Evolutionary conservation across 2,329 filamentous ascomycete genomes (phyloP), one percentile per base, ranked within the genome.

Genomic region (Beauveria sp.): DNA sequence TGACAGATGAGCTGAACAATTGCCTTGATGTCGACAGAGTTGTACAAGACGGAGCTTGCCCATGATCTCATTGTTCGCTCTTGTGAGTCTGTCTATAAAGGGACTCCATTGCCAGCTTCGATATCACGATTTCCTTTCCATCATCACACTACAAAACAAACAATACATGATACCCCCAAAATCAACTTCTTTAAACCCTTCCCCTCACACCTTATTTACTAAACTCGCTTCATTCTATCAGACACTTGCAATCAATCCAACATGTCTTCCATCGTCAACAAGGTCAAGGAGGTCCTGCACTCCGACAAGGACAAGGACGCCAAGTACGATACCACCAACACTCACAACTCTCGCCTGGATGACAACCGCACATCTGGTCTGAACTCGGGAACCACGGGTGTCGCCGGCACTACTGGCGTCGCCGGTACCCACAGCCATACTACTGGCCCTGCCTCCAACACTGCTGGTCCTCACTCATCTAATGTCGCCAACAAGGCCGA

Each of bases 221-320:
- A 14, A 14, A 14, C 12, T 38, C 12, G 34, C 12, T 5, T 38
- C 12, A 38, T 38, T 38, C 12, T 14, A 38, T 30, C 22, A 26
- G 9, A 54, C 26, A 49, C 9, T 28, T 50, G 16, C 43, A 68
- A 55, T 60, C 61, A 64, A 56, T 5, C 47, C 75, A 83, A 64
- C 69, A 85, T 85, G 82, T 83, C 82, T 72, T 73, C 73, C 67
- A 74, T 85, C 68, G 72, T 84, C 70, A 80, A 85, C 77, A 85
- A 85, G 74, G 78, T 84, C 71, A 85, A 85, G 79, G 81, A 84
- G 4, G 80, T 76, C 64, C 71, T 84, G 62, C 69, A 75, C 67
- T 73, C 75, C 64, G 76, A 80, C 72, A 75, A 79, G 68, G 65
- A 71, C 64, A 63, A 71, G 50, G 73, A 62, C 63, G 51, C 56